These are phyloP conservation scores for Babjeviella inositovora DNA, from an alignment of 805 yeast species.

Conservation along the genomic window DNA sequence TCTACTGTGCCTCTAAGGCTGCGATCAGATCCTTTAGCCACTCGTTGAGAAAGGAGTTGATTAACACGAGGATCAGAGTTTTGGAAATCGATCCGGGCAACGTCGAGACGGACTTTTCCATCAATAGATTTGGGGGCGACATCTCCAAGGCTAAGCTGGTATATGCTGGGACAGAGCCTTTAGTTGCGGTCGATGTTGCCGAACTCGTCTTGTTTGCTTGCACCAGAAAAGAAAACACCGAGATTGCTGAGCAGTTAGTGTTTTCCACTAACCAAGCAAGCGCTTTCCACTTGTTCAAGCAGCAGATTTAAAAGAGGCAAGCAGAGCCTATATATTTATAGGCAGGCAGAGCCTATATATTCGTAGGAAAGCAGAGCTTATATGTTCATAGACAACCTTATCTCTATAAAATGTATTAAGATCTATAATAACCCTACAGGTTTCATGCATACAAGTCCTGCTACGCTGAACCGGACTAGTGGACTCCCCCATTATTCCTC, in stretches of 20 bases:
- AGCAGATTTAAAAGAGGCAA: too few species aligned
- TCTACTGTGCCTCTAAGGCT: conserved; percentile 57
- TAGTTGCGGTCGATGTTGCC: conserved; percentile 42
- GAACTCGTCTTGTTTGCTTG: conserved; percentile 42
- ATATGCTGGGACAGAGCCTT: conserved; percentile 37
- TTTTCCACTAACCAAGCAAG: conserved; percentile 82
- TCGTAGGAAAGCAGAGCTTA: too few species aligned
- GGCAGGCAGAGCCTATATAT: too few species aligned
- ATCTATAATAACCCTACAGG: too few species aligned
- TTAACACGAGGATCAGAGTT: conserved; percentile 52
- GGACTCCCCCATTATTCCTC: too few species aligned
- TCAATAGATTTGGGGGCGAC: conserved; percentile 46
- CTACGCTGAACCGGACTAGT: too few species aligned
- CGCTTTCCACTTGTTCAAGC: conserved; percentile 50
- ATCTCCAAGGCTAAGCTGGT: conserved; percentile 32
- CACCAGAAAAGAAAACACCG: conserved; percentile 41
- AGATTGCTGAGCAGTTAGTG: conserved; percentile 60
- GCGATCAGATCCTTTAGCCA: conserved; percentile 43
- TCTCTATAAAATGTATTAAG: too few species aligned
- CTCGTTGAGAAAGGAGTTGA: conserved; percentile 55
- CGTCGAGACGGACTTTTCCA: conserved; percentile 53
- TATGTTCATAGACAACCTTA: too few species aligned
- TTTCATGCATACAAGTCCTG: too few species aligned
- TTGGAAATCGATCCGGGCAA: conserved; percentile 57
- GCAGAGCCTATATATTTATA: too few species aligned